These are phyloP conservation scores for Posidonia oceanica DNA, from an alignment of 116 monocot species.

Conservation along the genomic window DNA sequence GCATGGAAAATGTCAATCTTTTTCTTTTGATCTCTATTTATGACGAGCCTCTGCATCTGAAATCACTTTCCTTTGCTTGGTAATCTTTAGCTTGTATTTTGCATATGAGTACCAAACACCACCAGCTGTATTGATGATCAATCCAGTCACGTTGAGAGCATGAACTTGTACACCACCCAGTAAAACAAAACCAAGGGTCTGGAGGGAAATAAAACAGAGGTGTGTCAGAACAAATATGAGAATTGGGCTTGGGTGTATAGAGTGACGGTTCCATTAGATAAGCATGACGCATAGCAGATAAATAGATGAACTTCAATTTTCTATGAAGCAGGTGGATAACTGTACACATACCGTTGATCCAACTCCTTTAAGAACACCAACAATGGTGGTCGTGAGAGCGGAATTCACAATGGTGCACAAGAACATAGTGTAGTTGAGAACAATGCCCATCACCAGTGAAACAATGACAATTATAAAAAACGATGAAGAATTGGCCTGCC, in stretches of 20 bases:
- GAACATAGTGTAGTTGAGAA: slow-evolving; percentile 94
- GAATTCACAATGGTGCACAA: slow-evolving; percentile 95
- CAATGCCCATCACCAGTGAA: slow-evolving; percentile 84
- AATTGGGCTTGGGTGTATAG: not conserved
- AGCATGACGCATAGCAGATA: not conserved
- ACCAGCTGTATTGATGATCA: slow-evolving; percentile 82
- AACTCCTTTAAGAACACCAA: slow-evolving; percentile 96
- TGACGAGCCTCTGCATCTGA: slow-evolving; percentile 42
- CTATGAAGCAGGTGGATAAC: not conserved
- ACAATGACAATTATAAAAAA: slow-evolving; percentile 60
- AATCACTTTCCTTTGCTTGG: slow-evolving; percentile 21
- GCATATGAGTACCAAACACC: slow-evolving; percentile 96
- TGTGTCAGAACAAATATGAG: not conserved
- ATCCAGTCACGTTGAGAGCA: slow-evolving; percentile 67
- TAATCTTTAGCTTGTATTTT: slow-evolving; percentile 22
- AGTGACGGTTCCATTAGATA: not conserved
- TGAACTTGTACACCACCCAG: slow-evolving; percentile 83
- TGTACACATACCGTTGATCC: slow-evolving; percentile 69
- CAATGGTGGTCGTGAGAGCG: slow-evolving; percentile 95
- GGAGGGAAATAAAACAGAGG: slow-evolving; percentile 8
- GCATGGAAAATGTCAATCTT: too few species aligned
- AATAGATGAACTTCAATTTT: not conserved
- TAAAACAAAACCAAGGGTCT: slow-evolving; percentile 78
- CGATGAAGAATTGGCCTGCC: slow-evolving; percentile 55
- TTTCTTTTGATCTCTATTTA: slow-evolving; percentile 19